Evolutionary conservation across 352 stramenopile species (phyloP).

Genomic region (Phytophthora nicotianae): DNA sequence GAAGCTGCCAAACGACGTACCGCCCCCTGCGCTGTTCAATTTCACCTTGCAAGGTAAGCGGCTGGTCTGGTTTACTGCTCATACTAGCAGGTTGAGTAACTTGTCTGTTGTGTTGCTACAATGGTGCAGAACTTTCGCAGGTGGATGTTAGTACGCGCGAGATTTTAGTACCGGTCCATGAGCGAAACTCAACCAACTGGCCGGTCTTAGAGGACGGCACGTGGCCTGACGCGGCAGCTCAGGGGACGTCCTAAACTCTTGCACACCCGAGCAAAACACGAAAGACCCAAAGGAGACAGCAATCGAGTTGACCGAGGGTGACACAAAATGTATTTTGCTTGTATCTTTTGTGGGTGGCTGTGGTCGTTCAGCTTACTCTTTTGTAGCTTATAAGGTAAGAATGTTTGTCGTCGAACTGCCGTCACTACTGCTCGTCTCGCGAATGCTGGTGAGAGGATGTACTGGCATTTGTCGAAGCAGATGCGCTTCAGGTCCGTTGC

Average conservation of each 20-base stretch:
- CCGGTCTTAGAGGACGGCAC: conserved; percentile 69
- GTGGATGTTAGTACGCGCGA: conserved; percentile 73
- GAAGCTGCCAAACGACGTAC: conserved; percentile 85
- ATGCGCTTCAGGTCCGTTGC: conserved; percentile 48
- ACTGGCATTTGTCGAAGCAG: conserved; percentile 42
- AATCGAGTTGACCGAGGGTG: conserved; percentile 30
- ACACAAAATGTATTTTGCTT: conserved; percentile 66
- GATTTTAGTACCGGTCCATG: conserved; percentile 77
- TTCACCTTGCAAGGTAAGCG: conserved; percentile 89
- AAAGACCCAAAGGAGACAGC: conserved; percentile 28
- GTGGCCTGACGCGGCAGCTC: conserved; percentile 58
- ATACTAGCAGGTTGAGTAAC: neutral
- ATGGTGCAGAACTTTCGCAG: conserved; percentile 68
- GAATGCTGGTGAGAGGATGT: conserved; percentile 33
- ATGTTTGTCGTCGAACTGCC: conserved; percentile 45
- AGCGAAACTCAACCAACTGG: conserved; percentile 80
- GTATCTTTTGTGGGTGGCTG: conserved; percentile 37
- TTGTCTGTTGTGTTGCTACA: neutral
- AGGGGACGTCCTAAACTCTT: conserved; percentile 36
- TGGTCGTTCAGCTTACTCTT: neutral
- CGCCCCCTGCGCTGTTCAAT: conserved; percentile 92
- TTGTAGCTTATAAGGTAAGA: conserved; percentile 58
- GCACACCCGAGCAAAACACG: conserved; percentile 38
- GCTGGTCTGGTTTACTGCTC: neutral
- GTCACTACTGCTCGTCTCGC: conserved; percentile 18